Conservation (phyloP, 2,329 filamentous ascomycete genomes). For the Tolypocladium paradoxum region DNA sequence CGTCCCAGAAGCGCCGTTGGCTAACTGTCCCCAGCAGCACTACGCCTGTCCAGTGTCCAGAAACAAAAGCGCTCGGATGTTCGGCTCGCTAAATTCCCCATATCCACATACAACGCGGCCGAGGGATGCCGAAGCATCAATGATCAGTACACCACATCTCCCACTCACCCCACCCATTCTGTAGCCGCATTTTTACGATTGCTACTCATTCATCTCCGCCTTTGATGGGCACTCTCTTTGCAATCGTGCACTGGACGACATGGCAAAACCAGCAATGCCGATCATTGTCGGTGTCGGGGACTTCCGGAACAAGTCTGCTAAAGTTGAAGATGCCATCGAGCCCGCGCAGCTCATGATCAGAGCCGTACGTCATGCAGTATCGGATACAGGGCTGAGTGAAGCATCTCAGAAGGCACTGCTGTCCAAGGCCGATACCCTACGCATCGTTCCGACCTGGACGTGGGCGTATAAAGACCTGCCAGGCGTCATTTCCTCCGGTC, state of each 20-base stretch:
- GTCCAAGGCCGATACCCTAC: conserved; percentile 41
- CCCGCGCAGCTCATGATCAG: conserved; percentile 47
- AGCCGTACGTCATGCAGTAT: conserved; percentile 39
- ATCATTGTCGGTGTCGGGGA: conserved; percentile 54
- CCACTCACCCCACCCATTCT: not conserved
- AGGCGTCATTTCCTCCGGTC: conserved; percentile 34
- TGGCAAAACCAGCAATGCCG: conserved; percentile 21
- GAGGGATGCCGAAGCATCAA: no score
- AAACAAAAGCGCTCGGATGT: not conserved
- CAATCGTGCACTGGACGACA: not conserved
- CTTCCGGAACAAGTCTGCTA: conserved; percentile 44
- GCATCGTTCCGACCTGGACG: conserved; percentile 53
- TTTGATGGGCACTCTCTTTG: not conserved
- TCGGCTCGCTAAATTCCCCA: not conserved
- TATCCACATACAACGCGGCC: no score
- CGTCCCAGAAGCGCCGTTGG: not conserved
- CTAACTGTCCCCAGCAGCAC: not conserved
- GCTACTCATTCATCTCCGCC: not conserved
- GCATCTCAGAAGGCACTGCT: not conserved
- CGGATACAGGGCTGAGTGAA: conserved; percentile 29
- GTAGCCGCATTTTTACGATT: not conserved
- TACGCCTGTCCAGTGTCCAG: no score
- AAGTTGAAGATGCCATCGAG: conserved; percentile 38
- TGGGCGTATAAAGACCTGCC: conserved; percentile 54
- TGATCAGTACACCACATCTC: no score